A percentile compares a stretch with the other conserved stretches of the same genome.
Conservation (phyloP, 495 filamentous ascomycete genomes). For the Corynascus novoguineensis region DNA sequence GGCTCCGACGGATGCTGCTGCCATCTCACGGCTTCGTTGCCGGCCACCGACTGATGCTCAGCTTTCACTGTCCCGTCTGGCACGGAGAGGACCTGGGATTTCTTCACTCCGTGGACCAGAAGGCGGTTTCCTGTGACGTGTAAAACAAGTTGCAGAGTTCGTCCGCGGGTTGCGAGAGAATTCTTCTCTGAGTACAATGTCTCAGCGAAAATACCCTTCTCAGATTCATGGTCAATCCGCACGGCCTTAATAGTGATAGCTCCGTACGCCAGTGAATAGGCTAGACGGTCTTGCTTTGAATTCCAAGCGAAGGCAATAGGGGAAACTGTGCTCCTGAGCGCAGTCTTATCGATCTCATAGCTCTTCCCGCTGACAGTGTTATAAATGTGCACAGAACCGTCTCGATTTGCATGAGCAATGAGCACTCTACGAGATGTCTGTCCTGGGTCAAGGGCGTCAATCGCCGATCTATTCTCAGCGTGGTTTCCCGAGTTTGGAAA, state of each 20-base stretch:
- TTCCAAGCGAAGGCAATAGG: neutral
- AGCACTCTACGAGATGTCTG: neutral
- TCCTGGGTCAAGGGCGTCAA: neutral
- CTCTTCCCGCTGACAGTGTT: neutral
- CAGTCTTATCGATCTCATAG: neutral
- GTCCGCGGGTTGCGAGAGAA: neutral
- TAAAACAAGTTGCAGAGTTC: neutral
- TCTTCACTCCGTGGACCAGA: neutral
- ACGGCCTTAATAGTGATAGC: neutral
- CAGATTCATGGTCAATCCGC: neutral
- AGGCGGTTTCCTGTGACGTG: neutral
- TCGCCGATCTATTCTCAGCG: neutral
- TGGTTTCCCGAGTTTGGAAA: neutral
- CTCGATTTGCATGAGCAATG: neutral
- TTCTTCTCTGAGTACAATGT: neutral
- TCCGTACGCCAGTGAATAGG: neutral
- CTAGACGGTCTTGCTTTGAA: neutral
- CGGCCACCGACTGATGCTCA: neutral
- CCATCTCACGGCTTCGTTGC: neutral
- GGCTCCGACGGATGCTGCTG: neutral
- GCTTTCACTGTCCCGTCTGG: neutral
- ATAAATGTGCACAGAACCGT: neutral
- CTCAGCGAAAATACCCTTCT: neutral
- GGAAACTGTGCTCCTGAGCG: neutral
- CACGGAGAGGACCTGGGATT: constrained; percentile 2